Evolutionary conservation across 345 rosid species (phyloP).

Genomic region (Citrus australasica): DNA sequence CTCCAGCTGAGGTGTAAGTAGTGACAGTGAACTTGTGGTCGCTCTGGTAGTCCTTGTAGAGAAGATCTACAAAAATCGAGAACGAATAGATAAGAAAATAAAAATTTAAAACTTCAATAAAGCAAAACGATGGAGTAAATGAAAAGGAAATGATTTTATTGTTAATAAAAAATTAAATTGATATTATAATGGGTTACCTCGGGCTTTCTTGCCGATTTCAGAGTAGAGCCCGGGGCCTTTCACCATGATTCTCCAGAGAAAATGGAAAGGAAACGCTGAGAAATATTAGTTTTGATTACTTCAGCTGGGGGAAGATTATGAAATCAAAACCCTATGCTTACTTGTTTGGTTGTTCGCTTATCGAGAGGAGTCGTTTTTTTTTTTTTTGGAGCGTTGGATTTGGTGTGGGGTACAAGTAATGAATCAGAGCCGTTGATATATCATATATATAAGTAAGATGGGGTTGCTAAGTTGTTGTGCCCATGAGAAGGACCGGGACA

Average conservation of each 20-base stretch:
- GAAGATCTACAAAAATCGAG: conserved; percentile 53
- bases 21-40: conserved; percentile 92
- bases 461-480: background rate
- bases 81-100: background rate
- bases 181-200: conserved; percentile 41
- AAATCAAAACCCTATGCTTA: conserved; percentile 10
- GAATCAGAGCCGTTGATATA: conserved; percentile 20
- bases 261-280: conserved; percentile 1
- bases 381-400: conserved; percentile 27
- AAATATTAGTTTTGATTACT: background rate
- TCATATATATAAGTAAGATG: background rate
- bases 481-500: background rate
- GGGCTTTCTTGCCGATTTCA: conserved; percentile 91
- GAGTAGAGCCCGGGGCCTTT: conserved; percentile 95
- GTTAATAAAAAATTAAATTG: background rate
- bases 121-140: background rate
- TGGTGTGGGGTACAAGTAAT: background rate
- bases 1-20: conserved; percentile 67
- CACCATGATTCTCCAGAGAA: conserved; percentile 52
- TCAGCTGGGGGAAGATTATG: background rate
- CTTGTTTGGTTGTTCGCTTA: background rate
- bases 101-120: background rate
- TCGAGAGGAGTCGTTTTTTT: background rate
- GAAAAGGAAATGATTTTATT: background rate
- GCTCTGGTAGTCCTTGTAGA: conserved; percentile 80